These are phyloP conservation scores for Discostella stelligeroides DNA, from an alignment of 108 stramenopile species.

Conservation along the genomic window DNA sequence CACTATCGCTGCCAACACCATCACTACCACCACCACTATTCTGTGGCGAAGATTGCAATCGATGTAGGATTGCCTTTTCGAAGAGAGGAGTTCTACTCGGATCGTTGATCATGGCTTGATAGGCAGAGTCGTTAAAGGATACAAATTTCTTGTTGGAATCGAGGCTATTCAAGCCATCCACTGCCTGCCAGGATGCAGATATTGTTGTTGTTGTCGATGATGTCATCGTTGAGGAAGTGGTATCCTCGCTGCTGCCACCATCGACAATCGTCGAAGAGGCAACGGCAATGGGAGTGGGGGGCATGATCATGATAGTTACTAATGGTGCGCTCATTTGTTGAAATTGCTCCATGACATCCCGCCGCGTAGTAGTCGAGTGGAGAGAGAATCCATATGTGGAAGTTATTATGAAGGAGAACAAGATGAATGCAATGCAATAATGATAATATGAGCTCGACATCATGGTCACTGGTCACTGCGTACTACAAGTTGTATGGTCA, in stretches of 20 bases:
- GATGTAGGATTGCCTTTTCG: slow-evolving; percentile 51
- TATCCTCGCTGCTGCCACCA: no score
- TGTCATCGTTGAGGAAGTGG: background rate
- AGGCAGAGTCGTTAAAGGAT: slow-evolving; percentile 64
- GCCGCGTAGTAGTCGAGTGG: background rate
- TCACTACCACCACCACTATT: no score
- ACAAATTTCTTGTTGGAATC: slow-evolving; percentile 53
- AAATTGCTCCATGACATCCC: slow-evolving; percentile 25
- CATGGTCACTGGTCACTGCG: no score
- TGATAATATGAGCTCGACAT: background rate
- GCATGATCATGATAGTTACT: slow-evolving; percentile 1
- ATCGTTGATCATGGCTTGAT: slow-evolving; percentile 69
- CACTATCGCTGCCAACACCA: no score
- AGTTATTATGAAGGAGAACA: background rate
- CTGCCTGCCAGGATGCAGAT: slow-evolving; percentile 52
- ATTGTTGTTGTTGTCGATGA: slow-evolving; percentile 36
- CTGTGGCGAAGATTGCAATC: slow-evolving; percentile 36
- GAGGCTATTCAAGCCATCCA: slow-evolving; percentile 52
- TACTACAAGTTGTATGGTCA: no score
- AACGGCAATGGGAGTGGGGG: background rate
- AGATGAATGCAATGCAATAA: background rate
- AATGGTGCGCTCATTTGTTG: slow-evolving; percentile 14
- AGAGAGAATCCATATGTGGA: slow-evolving; percentile 15
- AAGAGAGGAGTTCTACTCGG: slow-evolving; percentile 62
- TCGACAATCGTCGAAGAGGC: background rate